Evolutionary conservation across 805 yeast species (phyloP), one percentile per base, ranked within the genome.

Genomic region (Candida maris): DNA sequence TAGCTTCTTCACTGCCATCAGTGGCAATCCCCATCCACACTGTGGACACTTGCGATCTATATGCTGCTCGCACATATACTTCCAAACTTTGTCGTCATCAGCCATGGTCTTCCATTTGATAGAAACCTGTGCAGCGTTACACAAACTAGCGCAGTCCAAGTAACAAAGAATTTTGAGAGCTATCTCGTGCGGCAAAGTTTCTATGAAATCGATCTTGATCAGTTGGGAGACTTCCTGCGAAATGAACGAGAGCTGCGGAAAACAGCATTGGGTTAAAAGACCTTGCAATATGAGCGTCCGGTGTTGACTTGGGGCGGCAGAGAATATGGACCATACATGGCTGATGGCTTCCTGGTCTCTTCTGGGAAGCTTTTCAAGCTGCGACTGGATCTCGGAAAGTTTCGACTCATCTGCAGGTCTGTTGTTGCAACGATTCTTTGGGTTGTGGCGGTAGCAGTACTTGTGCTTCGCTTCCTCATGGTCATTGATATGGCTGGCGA

Each of bases 1-100:
- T 38, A 56, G 63, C 52, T 77, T 70, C 56, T 81, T 84, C 79
- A 88, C 86, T 53, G 88, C 96, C 77, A 93, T 75, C 41, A 93
- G 65, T 3, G 98, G 98, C 46, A 93, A 70, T 4, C 98, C 98
- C 98, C 98, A 93, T 12, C 98, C 98, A 65, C 98, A 93, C 55
- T 86, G 86, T 26, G 96, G 95, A 65, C 98, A 93, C 61, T 93
- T 93, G 42, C 95, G 73, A 63, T 93, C 98, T 37, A 93, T 93
- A 61, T 93, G 98, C 63, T 93, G 98, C 57, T 88, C 96, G 57
- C 98, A 93, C 88, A 93, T 82, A 48, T 91, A 89, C 57, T 91
- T 93, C 98, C 98, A 93, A 3, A 93, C 97, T 33, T 94, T 66
- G 55, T 93, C 97, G 57, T 91, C 97, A 60, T 93, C 96, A 1